These are phyloP conservation scores for Boletus huronensis DNA, from an alignment of 768 basidiomycete species.

Conservation along the genomic window DNA sequence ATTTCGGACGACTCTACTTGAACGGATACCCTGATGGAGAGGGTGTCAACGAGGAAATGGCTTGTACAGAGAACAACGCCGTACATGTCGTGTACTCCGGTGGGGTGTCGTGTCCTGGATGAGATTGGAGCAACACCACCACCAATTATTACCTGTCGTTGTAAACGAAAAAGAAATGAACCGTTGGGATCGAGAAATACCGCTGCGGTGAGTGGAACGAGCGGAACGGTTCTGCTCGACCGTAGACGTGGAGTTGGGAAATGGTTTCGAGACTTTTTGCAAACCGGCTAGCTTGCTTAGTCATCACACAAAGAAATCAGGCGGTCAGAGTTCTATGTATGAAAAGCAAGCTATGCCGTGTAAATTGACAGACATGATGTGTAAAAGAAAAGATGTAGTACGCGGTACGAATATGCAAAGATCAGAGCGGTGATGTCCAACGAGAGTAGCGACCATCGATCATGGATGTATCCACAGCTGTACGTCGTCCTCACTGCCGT, in stretches of 20 bases:
- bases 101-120: slow-evolving; percentile 1
- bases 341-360: background rate
- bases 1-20: slow-evolving; percentile 66
- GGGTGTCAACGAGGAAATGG: background rate
- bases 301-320: slow-evolving; percentile 6
- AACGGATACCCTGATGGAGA: slow-evolving; percentile 38
- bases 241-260: slow-evolving; percentile 2
- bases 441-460: background rate
- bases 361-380: background rate
- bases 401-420: background rate
- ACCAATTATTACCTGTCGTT: background rate
- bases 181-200: background rate
- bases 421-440: background rate
- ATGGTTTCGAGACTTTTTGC: background rate
- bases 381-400: background rate
- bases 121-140: background rate
- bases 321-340: too few species aligned
- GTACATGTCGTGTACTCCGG: slow-evolving; percentile 17
- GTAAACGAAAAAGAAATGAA: background rate
- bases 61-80: background rate
- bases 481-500: slow-evolving; percentile 10
- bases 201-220: background rate
- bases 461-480: slow-evolving; percentile 15
- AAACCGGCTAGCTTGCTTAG: slow-evolving; percentile 11
- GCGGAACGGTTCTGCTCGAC: background rate